phyloP scores from a whole-genome alignment of 164 flowering plant genomes.

The Piper longum region DNA sequence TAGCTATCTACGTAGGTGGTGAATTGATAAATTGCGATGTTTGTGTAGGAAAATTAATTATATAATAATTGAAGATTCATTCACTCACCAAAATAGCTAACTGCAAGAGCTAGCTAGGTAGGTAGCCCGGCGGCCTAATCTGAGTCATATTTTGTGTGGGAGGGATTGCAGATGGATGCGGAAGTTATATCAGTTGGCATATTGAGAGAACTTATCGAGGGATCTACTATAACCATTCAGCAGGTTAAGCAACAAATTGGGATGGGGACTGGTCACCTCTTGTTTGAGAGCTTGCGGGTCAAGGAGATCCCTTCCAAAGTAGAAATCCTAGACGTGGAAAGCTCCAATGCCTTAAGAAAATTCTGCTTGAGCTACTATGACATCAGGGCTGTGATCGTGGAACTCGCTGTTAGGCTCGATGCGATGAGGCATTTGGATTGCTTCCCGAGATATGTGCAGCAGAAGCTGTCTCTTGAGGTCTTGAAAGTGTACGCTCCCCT shows the following conservation, averaged over 20 bases:
- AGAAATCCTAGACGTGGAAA: slow-evolving; percentile 55
- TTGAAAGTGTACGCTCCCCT: slow-evolving; percentile 74
- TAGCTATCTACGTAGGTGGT: too few relatives aligned
- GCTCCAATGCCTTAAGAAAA: slow-evolving; percentile 53
- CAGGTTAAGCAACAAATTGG: slow-evolving; percentile 51
- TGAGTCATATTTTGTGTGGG: neutral
- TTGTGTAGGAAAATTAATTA: too few relatives aligned
- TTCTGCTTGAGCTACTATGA: slow-evolving; percentile 78
- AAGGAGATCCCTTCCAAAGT: slow-evolving; percentile 42
- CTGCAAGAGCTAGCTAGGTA: too few relatives aligned
- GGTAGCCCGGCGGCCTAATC: neutral
- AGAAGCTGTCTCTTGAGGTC: slow-evolving; percentile 52
- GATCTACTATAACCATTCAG: slow-evolving; percentile 34
- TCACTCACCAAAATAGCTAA: too few relatives aligned
- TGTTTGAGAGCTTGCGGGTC: slow-evolving; percentile 64
- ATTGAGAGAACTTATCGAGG: slow-evolving; percentile 51
- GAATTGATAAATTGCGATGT: too few relatives aligned
- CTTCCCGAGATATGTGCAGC: slow-evolving; percentile 71
- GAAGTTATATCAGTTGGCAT: slow-evolving; percentile 83
- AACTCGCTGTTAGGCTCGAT: slow-evolving; percentile 66
- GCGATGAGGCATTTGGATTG: slow-evolving; percentile 65
- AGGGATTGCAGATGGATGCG: slow-evolving; percentile 72
- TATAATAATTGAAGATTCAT: too few relatives aligned
- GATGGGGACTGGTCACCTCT: slow-evolving; percentile 47
- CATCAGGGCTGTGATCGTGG: slow-evolving; percentile 60